Evolutionary conservation across 163 green algal species (phyloP), one percentile per base, ranked within the genome.

Genomic region (Chlorella variabilis): DNA sequence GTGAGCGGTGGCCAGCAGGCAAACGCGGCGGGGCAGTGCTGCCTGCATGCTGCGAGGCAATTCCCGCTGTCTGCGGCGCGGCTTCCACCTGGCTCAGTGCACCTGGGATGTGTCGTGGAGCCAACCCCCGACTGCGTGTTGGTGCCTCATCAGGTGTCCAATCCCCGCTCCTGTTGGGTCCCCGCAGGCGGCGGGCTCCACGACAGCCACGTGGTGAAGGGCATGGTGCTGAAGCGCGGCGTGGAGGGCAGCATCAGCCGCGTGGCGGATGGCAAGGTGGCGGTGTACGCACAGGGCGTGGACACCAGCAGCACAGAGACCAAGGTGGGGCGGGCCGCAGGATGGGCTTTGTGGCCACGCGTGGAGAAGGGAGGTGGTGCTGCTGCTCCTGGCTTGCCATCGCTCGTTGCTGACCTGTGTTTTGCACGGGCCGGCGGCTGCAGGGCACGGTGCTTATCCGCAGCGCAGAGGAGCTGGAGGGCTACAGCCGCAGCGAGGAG

Each of bases 381-480:
- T 31, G 11, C n/a, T 36, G 58, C 5, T 15, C 58, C 15, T n/a
- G 4, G 29, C 17, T 70, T 29, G 33, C 13, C 31, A 8, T 13
- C 17, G 15, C 34, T 3, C 4, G 25, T 29, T 56, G 39, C 23
- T 39, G 39, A 21, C 27, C n/a, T 1, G 8, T 18, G 18, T 13
- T 41, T 3, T 25, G 70, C 56, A 1, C n/a, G 2, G 25, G 36
- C 27, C 6, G 15, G 1, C 2, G 3, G 9, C 2, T 70, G 81
- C 87, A 91, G 87, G 97, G 97, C 82, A 99, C 97, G 2, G 96
- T 99, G 78, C 91, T 99, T 23, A 98, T 99, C 77, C 92, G 96
- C 75, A 96, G 69, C 49, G 97, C 93, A 1, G 89, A 95, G 81
- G 97, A 99, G 92, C 93, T 99, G 71, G 88, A 98, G 89, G 91